Evolutionary conservation across 768 basidiomycete species (phyloP), one percentile per base, ranked within the genome.

Genomic region (Amyloporia xantha): DNA sequence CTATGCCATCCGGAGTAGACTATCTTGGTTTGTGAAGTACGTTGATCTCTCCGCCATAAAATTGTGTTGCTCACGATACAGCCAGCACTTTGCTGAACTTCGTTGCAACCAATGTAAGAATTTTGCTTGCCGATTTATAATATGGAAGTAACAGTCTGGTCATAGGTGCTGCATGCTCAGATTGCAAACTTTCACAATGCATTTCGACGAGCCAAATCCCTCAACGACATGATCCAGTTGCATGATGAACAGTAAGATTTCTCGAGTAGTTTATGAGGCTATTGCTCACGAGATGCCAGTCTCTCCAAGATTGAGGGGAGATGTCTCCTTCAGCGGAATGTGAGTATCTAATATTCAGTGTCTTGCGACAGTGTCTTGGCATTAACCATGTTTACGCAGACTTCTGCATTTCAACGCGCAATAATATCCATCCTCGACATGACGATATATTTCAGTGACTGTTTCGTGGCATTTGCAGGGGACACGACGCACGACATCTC

Each of bases 1-100:
- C 56, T 88, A 87, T 61, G 84, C 84, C 0, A 77, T 89, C 73
- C 68, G 88, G 53, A 79, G 82, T 54, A 81, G 83, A 48, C 57
- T 92, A 50, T 84, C 84, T 49, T 92, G 90, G 90, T 86, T 91
- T 56, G 75, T 86, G 62, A 89, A 86, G 89, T 90, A 59, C 57
- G 84, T 74, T n/a, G 7, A 9, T 2, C n/a, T 30, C 23, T 20
- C 27, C 11, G 5, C 12, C 24, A 19, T 28, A 15, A 7, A 33
- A 15, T 7, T 7, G 30, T 15, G 9, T 7, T 33, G 30, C 30
- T 33, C 30, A 33, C n/a, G 30, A 6, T 15, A 21, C 36, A 10
- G 38, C 13, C 50, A 87, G 86, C 54, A 77, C 77, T 0, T 57
- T 88, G 30, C 67, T 86, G 53, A 79, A 81, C 59, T 90, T 88